Evolutionary conservation across 176 grass and related monocot genomes (phyloP).

Genomic region (Hordeum marinum): DNA sequence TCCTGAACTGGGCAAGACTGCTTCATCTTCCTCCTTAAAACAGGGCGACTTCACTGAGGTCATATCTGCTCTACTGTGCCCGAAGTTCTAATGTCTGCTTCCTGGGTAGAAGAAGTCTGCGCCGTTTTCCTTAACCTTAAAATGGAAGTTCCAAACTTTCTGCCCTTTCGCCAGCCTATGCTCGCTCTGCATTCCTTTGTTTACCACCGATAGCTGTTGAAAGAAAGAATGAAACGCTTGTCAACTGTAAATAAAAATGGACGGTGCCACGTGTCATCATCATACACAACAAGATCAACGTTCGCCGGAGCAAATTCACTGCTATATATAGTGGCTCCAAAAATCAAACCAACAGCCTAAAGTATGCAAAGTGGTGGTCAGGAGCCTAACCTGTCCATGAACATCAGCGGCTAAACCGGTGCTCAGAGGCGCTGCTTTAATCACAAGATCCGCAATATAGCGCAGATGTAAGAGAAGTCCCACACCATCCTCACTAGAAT

Average conservation of each 20-base stretch:
- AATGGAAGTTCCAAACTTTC: slow-evolving; percentile 85
- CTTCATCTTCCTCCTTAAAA: neutral
- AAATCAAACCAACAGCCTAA: slow-evolving; percentile 10
- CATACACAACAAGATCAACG: neutral
- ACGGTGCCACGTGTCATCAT: neutral
- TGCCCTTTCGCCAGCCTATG: slow-evolving; percentile 13
- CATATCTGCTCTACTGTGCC: neutral
- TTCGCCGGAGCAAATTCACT: neutral
- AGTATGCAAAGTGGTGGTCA: neutral
- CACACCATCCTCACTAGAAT: slow-evolving; percentile 51
- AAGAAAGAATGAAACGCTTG: slow-evolving; percentile 10
- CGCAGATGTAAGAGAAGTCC: slow-evolving; percentile 61
- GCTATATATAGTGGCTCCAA: neutral
- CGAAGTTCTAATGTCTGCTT: slow-evolving; percentile 43
- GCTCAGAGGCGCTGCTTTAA: slow-evolving; percentile 61
- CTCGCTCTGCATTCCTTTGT: slow-evolving; percentile 40
- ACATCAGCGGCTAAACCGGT: slow-evolving; percentile 91
- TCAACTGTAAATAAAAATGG: neutral
- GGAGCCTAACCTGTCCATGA: slow-evolving; percentile 70
- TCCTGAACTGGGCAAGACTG: neutral
- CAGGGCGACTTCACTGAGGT: neutral
- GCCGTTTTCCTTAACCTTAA: slow-evolving; percentile 76
- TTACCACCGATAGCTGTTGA: slow-evolving; percentile 57
- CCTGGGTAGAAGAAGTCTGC: slow-evolving; percentile 80
- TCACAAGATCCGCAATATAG: slow-evolving; percentile 60